Conservation (phyloP, 306 rosid species). For the Hippophae tibetana region DNA sequence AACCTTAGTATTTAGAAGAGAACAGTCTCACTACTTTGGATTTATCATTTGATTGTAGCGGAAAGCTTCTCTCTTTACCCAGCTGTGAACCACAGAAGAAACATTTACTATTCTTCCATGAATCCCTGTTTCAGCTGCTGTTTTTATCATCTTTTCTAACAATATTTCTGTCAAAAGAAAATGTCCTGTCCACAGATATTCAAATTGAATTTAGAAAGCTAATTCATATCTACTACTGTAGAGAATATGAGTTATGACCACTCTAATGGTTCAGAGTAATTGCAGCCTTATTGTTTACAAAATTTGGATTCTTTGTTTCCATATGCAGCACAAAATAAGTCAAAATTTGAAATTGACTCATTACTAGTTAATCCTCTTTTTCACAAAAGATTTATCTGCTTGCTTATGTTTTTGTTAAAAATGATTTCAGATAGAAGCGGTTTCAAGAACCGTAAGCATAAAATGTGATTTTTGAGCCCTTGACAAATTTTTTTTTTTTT, state of each 20-base stretch:
- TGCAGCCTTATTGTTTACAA: too few relatives aligned
- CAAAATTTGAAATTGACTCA: too few relatives aligned
- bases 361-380: too few relatives aligned
- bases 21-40: conserved; percentile 48
- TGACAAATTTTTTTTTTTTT: too few relatives aligned
- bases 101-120: conserved; percentile 84
- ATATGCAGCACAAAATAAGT: too few relatives aligned
- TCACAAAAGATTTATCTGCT: too few relatives aligned
- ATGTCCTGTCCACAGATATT: conserved; percentile 49
- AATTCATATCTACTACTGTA: background rate
- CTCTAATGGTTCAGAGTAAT: too few relatives aligned
- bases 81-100: conserved; percentile 68
- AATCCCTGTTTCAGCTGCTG: conserved; percentile 70
- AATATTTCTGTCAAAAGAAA: conserved; percentile 66
- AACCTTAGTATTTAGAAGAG: background rate
- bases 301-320: too few relatives aligned
- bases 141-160: conserved; percentile 75
- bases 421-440: too few relatives aligned
- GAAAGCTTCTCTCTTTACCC: conserved; percentile 67
- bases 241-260: background rate
- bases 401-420: too few relatives aligned
- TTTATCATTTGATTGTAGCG: conserved; percentile 55
- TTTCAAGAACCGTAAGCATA: too few relatives aligned
- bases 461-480: too few relatives aligned
- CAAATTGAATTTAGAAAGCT: background rate